Percentiles rank a stretch among this genome's conserved stretches.
phyloP scores from a whole-genome alignment of 2,329 filamentous ascomycete species.

The Diaporthe citrichinensis region DNA sequence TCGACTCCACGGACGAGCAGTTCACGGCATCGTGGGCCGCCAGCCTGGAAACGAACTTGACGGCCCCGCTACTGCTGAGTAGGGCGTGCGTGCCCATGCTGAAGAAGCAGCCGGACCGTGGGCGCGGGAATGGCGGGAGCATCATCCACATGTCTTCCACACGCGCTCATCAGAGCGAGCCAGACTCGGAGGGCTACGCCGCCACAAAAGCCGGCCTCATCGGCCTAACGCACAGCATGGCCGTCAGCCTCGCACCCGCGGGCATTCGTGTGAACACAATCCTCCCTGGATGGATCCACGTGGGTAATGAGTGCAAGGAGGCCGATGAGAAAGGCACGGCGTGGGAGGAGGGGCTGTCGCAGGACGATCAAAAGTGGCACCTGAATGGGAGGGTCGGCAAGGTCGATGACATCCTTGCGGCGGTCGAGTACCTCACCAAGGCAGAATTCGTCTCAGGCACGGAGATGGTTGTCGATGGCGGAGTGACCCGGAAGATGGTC shows the following conservation, averaged over 20 bases:
- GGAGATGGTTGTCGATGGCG: constrained; percentile 50
- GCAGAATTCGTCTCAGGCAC: constrained; percentile 49
- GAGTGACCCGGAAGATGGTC: constrained; percentile 51
- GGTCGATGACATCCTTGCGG: constrained; percentile 57
- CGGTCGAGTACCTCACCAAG: constrained; percentile 48
- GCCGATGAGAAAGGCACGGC: constrained; percentile 53
- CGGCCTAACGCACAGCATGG: constrained; percentile 64
- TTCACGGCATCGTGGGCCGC: constrained; percentile 49
- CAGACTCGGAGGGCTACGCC: constrained; percentile 64
- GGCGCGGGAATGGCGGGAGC: constrained; percentile 43
- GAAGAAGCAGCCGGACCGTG: background rate
- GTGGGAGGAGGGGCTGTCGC: constrained; percentile 62
- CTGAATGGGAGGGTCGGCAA: constrained; percentile 63
- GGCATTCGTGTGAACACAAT: constrained; percentile 64
- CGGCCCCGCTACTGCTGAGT: constrained; percentile 51
- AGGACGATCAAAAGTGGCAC: constrained; percentile 64
- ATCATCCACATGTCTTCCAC: constrained; percentile 65
- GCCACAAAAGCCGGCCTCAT: constrained; percentile 65
- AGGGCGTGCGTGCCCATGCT: constrained; percentile 49
- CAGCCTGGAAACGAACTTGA: constrained; percentile 55
- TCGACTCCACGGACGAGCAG: constrained; percentile 48
- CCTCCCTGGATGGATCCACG: constrained; percentile 66
- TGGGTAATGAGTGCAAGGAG: constrained; percentile 53
- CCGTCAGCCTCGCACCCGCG: constrained; percentile 58
- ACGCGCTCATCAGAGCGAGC: constrained; percentile 62